A percentile compares a stretch with the other conserved stretches of the same genome.
Conservation (phyloP, 306 rosid genomes). For the Glycine tomentella region DNA sequence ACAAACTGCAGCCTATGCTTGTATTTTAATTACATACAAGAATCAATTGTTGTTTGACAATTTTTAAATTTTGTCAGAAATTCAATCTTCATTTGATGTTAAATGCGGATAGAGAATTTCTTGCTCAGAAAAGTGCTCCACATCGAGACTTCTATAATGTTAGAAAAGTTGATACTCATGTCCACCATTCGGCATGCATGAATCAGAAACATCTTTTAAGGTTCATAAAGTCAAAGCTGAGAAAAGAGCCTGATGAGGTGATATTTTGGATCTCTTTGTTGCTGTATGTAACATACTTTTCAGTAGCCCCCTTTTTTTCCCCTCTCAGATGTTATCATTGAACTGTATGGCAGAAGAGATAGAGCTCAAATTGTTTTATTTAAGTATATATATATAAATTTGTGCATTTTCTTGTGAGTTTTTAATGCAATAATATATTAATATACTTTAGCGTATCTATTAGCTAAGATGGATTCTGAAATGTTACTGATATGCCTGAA, state of each 20-base stretch:
- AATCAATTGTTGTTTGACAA: conserved; percentile 47
- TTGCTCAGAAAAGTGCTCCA: conserved; percentile 99
- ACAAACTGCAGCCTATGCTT: conserved; percentile 38
- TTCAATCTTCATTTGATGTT: conserved; percentile 99
- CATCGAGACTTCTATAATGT: conserved; percentile 99
- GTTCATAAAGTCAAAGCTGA: conserved; percentile 97
- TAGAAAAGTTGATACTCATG: conserved; percentile 97
- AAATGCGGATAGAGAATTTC: conserved; percentile 96
- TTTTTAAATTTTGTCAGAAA: conserved; percentile 66
- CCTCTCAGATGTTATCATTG: neutral
- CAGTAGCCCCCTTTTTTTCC: neutral
- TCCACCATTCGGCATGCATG: conserved; percentile 99
- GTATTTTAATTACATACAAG: conserved; percentile 24
- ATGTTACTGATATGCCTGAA: too few species aligned
- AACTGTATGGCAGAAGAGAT: conserved; percentile 15
- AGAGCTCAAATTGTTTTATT: neutral
- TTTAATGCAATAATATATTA: neutral
- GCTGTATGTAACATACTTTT: conserved; percentile 28
- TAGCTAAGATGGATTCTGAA: neutral
- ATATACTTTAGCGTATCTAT: neutral
- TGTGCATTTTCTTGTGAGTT: neutral
- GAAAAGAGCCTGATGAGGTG: conserved; percentile 99
- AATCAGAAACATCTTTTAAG: conserved; percentile 97
- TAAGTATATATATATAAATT: neutral
- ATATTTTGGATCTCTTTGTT: conserved; percentile 34